Conservation (phyloP, 345 rosid species). For the Salix dunnii region DNA sequence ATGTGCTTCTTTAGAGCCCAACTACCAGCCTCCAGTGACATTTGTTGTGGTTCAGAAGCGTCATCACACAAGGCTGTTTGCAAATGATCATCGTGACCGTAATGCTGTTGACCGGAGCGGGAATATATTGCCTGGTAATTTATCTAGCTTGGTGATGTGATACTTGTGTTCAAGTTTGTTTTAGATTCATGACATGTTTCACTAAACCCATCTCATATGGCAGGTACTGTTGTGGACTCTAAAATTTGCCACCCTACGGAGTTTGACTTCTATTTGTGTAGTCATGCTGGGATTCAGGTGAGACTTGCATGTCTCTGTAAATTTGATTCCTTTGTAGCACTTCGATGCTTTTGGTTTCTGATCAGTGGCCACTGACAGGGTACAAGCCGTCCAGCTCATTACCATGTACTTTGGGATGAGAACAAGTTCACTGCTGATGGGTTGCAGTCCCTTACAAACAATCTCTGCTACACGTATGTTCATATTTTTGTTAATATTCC, state of each 20-base stretch:
- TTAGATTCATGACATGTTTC: not conserved
- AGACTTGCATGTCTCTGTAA: not conserved
- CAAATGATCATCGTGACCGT: conserved; percentile 70
- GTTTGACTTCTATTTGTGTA: conserved; percentile 92
- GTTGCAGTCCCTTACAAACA: conserved; percentile 83
- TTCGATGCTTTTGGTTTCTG: not conserved
- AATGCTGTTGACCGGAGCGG: conserved; percentile 84
- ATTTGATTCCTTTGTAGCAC: not conserved
- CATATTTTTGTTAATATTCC: not conserved
- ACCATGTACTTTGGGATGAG: conserved; percentile 98
- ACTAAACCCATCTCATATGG: not conserved
- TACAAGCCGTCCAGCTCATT: conserved; percentile 95
- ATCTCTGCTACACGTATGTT: conserved; percentile 90
- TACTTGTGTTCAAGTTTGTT: not conserved
- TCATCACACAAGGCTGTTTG: conserved; percentile 95
- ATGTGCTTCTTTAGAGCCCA: conserved; percentile 91
- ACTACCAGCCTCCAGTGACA: conserved; percentile 98
- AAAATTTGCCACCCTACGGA: conserved; percentile 98
- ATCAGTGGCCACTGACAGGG: conserved; percentile 45
- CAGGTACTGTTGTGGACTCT: conserved; percentile 97
- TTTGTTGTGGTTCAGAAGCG: conserved; percentile 99
- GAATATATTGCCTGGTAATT: conserved; percentile 81
- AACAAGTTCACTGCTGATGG: conserved; percentile 95
- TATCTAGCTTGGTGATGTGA: not conserved
- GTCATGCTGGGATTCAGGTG: conserved; percentile 99